These are phyloP conservation scores for Penicillium aurantiogriseum DNA, from an alignment of 2,329 filamentous ascomycete genomes.

Conservation along the genomic window DNA sequence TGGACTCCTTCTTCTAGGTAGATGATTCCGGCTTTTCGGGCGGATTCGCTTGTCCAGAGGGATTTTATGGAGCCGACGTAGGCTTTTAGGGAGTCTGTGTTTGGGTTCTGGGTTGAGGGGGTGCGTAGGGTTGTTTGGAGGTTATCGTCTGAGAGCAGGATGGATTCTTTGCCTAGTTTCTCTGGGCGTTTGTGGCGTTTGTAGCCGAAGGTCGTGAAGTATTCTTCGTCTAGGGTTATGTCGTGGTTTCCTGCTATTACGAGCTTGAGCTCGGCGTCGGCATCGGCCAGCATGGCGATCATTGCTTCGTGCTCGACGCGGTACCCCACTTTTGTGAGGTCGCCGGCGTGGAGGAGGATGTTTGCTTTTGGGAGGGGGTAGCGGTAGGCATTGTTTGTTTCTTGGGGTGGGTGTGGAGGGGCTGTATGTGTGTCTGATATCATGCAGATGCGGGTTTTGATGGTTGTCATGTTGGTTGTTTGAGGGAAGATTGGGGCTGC, in stretches of 20 bases:
- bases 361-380: conserved; percentile 51
- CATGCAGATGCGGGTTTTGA: conserved; percentile 44
- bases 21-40: conserved; percentile 47
- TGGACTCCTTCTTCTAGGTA: conserved; percentile 58
- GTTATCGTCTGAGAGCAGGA: conserved; percentile 19
- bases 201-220: conserved; percentile 40
- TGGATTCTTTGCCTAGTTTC: conserved; percentile 22
- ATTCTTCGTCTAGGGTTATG: conserved; percentile 54
- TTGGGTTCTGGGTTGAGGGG: background rate
- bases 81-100: conserved; percentile 7
- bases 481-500: conserved; percentile 2
- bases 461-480: conserved; percentile 13
- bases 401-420: conserved; percentile 22
- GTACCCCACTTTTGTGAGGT: conserved; percentile 55
- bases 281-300: conserved; percentile 47
- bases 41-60: conserved; percentile 50
- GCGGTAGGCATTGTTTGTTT: conserved; percentile 32
- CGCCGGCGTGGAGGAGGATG: conserved; percentile 59
- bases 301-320: conserved; percentile 49
- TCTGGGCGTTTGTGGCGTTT: conserved; percentile 27
- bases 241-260: conserved; percentile 66
- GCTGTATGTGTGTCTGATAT: conserved; percentile 46
- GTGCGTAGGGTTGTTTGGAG: conserved; percentile 16
- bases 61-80: conserved; percentile 36
- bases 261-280: conserved; percentile 58